These are phyloP conservation scores for Trypanosoma caninum DNA, from an alignment of 208 protist species.

Conservation along the genomic window DNA sequence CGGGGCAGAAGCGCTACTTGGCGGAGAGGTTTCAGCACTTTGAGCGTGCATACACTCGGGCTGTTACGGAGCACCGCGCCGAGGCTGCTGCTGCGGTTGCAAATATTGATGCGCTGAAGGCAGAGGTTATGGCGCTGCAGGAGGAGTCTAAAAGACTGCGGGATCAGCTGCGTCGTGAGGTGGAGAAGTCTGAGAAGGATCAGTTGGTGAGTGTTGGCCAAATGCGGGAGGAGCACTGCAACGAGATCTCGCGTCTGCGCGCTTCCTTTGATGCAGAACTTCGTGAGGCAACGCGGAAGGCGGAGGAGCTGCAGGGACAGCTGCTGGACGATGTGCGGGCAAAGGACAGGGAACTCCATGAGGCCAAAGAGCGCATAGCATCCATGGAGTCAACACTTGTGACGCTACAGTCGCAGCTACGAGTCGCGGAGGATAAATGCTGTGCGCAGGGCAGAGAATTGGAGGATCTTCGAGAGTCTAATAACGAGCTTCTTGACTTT, in stretches of 20 bases:
- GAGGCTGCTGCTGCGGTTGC: constrained; percentile 17
- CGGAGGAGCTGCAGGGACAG: constrained; percentile 30
- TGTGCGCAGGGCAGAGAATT: constrained; percentile 43
- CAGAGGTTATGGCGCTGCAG: constrained; percentile 18
- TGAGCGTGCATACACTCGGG: constrained; percentile 30
- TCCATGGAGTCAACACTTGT: constrained; percentile 31
- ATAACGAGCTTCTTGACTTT: constrained; percentile 51
- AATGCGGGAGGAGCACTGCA: constrained; percentile 28
- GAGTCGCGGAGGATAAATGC: constrained; percentile 38
- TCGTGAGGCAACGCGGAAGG: constrained; percentile 9
- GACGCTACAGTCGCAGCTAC: constrained; percentile 36
- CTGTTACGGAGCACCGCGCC: constrained; percentile 17
- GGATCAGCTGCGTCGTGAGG: constrained; percentile 18
- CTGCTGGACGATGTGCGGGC: constrained; percentile 20
- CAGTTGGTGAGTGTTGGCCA: constrained; percentile 13
- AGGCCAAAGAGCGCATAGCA: constrained; percentile 13
- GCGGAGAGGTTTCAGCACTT: constrained; percentile 81
- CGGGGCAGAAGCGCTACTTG: constrained; percentile 78
- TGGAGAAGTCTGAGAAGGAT: constrained; percentile 26
- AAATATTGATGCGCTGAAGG: constrained; percentile 33
- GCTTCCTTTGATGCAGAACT: constrained; percentile 16
- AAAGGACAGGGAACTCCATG: constrained; percentile 30
- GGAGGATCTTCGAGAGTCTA: constrained; percentile 46
- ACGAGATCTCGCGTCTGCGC: constrained; percentile 23
- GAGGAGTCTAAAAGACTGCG: constrained; percentile 13